Evolutionary conservation across 768 basidiomycete genomes (phyloP), one percentile per base, ranked within the genome.

Genomic region (Infundibulicybe gibba): DNA sequence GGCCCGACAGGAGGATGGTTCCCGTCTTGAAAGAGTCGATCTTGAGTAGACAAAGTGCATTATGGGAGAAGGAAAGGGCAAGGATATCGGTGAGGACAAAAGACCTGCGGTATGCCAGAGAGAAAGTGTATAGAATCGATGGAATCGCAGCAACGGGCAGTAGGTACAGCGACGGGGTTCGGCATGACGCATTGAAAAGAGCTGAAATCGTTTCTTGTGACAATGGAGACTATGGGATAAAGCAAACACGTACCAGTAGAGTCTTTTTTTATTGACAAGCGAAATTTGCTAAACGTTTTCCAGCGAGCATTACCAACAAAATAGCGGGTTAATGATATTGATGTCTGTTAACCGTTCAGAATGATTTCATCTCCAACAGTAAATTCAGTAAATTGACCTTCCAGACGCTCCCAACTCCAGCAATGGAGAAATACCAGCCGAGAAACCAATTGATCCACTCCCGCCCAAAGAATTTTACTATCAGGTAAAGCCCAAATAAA

Each of bases 11-110:
- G 3, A 97, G 75, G 49, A 92, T 80, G 34, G 76, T 76, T 6
- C 93, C 95, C 13, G 95, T 97, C 57, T 75, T 66, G 74, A 97
- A 95, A 8, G 89, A 89, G 64, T 98, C 95, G 30, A 97, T 65
- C 62, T 84, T 87, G 54, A 97, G 71, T 49, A 94, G 62, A 32
- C 81, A 75, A 43, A 97, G 69, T 3, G 90, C 85, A 53, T 86
- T 89, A 62, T 87, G 82, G 19, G 86, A 79, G 60, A 95, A 89
- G 1, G 90, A 89, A 43, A 97, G 82, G 52, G 65, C 75, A 1
- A 83, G 63, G 3, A 94, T 59, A 65, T 97, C 87, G 20, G 84
- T 87, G n/a, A 92, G 66, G 21, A 92, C 55, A 41, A 81, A 84
- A 25, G 89, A 82, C 56, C 80, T 81, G 42, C 72, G 72, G 16